Conservation (phyloP, 2,329 filamentous ascomycete species). For the Ceratocystis albifundus region DNA sequence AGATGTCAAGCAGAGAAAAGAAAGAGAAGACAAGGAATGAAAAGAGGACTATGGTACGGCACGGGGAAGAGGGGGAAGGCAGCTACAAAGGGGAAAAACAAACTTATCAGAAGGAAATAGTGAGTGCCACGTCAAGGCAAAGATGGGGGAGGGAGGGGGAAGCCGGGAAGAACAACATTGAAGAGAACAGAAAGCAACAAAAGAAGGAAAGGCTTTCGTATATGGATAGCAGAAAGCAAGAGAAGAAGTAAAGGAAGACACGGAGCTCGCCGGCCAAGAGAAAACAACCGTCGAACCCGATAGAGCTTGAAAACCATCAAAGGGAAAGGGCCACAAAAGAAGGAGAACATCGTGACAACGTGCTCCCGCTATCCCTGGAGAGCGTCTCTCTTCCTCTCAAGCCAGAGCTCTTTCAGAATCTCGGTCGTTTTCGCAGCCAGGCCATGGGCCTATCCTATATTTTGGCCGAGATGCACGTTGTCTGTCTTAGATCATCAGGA, state of each 20-base stretch:
- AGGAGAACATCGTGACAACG: background rate
- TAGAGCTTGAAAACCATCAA: no score
- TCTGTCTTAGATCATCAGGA: background rate
- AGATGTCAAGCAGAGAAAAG: background rate
- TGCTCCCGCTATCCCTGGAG: background rate
- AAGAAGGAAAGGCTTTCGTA: background rate
- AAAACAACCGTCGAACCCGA: background rate
- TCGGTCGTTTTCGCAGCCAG: no score
- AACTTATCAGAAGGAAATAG: no score
- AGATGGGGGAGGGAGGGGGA: background rate
- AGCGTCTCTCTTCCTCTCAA: background rate
- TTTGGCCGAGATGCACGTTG: background rate
- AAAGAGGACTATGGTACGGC: no score
- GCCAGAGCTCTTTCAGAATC: background rate
- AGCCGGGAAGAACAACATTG: background rate
- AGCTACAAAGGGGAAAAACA: no score
- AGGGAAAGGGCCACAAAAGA: no score
- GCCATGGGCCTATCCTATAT: no score
- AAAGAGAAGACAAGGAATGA: background rate
- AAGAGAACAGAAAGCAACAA: background rate
- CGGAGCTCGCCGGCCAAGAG: background rate
- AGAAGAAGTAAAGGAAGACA: background rate
- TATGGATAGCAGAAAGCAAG: background rate
- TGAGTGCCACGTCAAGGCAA: no score
- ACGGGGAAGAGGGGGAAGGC: no score